These are phyloP conservation scores for Lyophyllum decastes DNA, from an alignment of 768 basidiomycete species.

Conservation along the genomic window DNA sequence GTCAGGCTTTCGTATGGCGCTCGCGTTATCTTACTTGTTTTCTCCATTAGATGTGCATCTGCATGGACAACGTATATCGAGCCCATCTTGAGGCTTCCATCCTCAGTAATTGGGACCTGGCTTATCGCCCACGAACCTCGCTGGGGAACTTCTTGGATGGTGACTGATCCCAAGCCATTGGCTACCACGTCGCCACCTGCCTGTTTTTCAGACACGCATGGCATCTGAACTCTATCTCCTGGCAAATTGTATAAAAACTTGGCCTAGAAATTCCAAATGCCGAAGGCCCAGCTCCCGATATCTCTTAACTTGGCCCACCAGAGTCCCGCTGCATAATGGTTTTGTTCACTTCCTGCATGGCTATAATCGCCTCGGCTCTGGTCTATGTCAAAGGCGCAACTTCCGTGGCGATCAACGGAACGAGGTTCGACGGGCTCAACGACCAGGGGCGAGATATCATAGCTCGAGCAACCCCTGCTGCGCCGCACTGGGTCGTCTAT, in stretches of 20 bases:
- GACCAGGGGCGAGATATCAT: slow-evolving; percentile 32
- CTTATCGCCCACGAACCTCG: background rate
- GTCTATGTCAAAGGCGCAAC: slow-evolving; percentile 13
- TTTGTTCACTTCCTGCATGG: slow-evolving; percentile 13
- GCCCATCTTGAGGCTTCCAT: background rate
- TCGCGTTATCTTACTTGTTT: background rate
- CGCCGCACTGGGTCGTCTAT: slow-evolving; percentile 55
- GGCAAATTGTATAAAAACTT: slow-evolving; percentile 9
- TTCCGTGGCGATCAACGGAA: slow-evolving; percentile 20
- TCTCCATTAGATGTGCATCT: background rate
- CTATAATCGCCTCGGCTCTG: slow-evolving; percentile 17
- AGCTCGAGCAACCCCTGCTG: slow-evolving; percentile 38
- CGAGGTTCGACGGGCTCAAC: slow-evolving; percentile 27
- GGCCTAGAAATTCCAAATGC: background rate
- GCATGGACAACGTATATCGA: background rate
- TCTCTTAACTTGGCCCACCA: slow-evolving; percentile 14
- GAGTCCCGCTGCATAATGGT: slow-evolving; percentile 13
- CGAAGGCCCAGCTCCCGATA: background rate
- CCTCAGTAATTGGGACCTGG: background rate
- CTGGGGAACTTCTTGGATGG: background rate
- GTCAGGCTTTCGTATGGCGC: background rate
- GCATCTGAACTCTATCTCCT: background rate
- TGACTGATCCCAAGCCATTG: background rate
- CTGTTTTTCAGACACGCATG: background rate
- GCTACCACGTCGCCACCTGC: slow-evolving; percentile 9